Percentiles rank a stretch among this genome's conserved stretches.
Evolutionary conservation across 495 filamentous ascomycete species (phyloP).

Genomic region (Neurospora pannonica): DNA sequence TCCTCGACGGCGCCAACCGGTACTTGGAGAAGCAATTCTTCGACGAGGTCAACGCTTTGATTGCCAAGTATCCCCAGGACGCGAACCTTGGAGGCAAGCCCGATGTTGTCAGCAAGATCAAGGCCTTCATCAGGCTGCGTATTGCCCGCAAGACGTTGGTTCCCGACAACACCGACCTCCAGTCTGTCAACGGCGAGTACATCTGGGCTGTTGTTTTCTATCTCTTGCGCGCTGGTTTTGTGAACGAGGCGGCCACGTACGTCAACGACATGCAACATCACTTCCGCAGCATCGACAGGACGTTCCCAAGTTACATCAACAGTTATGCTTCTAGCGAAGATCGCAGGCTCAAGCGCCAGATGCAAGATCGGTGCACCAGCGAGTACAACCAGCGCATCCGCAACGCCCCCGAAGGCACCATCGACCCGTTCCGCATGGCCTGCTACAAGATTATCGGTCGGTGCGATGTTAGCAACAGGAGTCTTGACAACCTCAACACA

Average conservation of each 20-base stretch:
- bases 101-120: conserved; percentile 77
- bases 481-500: conserved; percentile 68
- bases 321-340: conserved; percentile 63
- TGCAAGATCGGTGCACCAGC: conserved; percentile 76
- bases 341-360: conserved; percentile 59
- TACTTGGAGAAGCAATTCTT: conserved; percentile 71
- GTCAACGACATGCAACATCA: conserved; percentile 63
- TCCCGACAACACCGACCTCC: conserved; percentile 61
- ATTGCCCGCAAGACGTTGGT: conserved; percentile 68
- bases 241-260: conserved; percentile 77
- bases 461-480: conserved; percentile 74
- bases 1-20: conserved; percentile 63
- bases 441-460: conserved; percentile 97
- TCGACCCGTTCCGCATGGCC: conserved; percentile 92
- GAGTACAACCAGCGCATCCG: conserved; percentile 79
- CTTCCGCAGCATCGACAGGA: conserved; percentile 83
- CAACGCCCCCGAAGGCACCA: conserved; percentile 74
- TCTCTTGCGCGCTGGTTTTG: conserved; percentile 76
- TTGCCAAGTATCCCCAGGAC: conserved; percentile 75
- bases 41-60: conserved; percentile 58
- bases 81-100: conserved; percentile 86
- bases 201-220: conserved; percentile 93
- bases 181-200: conserved; percentile 67
- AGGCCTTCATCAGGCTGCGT: conserved; percentile 77
- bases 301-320: conserved; percentile 81